phyloP scores from a whole-genome alignment of 768 basidiomycete species.

The Pulveroboletus sp. region DNA sequence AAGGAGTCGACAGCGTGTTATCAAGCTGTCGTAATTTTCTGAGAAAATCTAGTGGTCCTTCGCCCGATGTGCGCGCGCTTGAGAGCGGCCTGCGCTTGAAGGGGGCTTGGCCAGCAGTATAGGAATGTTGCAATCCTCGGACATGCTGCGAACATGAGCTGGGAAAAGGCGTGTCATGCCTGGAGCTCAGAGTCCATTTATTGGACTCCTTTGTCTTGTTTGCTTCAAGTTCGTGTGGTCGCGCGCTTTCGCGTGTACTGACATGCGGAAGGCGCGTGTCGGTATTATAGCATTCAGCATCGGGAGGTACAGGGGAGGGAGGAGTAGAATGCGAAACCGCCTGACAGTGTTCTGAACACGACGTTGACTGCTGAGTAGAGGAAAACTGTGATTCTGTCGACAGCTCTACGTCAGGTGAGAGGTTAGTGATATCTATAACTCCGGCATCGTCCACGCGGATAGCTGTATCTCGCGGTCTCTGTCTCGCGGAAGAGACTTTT shows the following conservation, averaged over 20 bases:
- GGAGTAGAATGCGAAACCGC: slow-evolving; percentile 8
- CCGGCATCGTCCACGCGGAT: slow-evolving; percentile 16
- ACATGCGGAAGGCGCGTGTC: slow-evolving; percentile 10
- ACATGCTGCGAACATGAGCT: slow-evolving; percentile 54
- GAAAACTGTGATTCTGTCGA: slow-evolving; percentile 12
- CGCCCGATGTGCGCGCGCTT: slow-evolving; percentile 1
- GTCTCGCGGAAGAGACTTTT: slow-evolving; percentile 3
- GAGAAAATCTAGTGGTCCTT: slow-evolving; percentile 20
- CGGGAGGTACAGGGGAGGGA: background rate
- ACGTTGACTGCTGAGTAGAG: slow-evolving; percentile 7
- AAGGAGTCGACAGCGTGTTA: background rate
- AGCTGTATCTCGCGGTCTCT: slow-evolving; percentile 2
- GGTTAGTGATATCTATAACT: slow-evolving; percentile 18
- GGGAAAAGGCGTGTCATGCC: slow-evolving; percentile 44
- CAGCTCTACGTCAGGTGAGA: slow-evolving; percentile 13
- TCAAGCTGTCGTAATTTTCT: background rate
- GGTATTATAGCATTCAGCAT: background rate
- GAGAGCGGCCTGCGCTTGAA: slow-evolving; percentile 7
- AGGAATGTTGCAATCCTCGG: slow-evolving; percentile 52
- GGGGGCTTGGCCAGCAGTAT: slow-evolving; percentile 16
- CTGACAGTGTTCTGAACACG: slow-evolving; percentile 7
- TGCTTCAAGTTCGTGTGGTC: background rate
- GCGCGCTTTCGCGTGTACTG: background rate
- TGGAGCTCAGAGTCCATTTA: slow-evolving; percentile 1
- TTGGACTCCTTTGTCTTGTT: slow-evolving; percentile 3